Percentiles rank a stretch among this genome's conserved stretches.
phyloP scores from a whole-genome alignment of 768 basidiomycete species.

The Suillus brevipes region DNA sequence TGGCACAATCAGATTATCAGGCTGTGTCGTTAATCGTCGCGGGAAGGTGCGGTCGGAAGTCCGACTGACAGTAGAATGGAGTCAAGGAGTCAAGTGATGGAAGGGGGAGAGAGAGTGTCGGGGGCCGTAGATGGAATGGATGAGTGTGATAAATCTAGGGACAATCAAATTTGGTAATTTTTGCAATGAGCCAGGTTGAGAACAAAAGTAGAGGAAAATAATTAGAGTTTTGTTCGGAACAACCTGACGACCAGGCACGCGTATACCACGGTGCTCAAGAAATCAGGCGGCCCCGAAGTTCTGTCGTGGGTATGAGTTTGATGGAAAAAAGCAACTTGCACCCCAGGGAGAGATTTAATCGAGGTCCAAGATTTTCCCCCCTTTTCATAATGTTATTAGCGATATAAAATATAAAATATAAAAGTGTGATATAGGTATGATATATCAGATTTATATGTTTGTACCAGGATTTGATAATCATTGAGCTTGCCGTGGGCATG shows the following conservation, averaged over 20 bases:
- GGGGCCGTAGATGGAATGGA: not conserved
- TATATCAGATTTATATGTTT: not conserved
- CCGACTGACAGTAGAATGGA: not conserved
- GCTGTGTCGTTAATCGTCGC: not conserved
- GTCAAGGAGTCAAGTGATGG: not conserved
- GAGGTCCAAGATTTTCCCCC: slow-evolving; percentile 4
- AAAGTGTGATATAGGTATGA: not conserved
- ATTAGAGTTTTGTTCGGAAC: slow-evolving; percentile 20
- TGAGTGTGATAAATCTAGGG: slow-evolving; percentile 5
- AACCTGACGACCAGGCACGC: slow-evolving; percentile 32
- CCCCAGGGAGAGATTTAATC: slow-evolving; percentile 7
- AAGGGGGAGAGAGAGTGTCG: not conserved
- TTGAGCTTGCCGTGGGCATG: slow-evolving; percentile 40
- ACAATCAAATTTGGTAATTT: slow-evolving; percentile 1
- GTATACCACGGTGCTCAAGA: slow-evolving; percentile 12
- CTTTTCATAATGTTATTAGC: not conserved
- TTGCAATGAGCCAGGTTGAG: slow-evolving; percentile 3
- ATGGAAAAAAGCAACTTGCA: slow-evolving; percentile 3
- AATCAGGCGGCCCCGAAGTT: slow-evolving; percentile 22
- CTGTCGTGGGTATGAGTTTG: slow-evolving; percentile 11
- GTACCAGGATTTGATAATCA: not conserved
- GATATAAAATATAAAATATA: not conserved
- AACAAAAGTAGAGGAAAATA: slow-evolving; percentile 11
- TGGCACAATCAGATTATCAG: not conserved
- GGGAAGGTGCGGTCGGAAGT: slow-evolving; percentile 2